Base-by-base conservation (phyloP, 169 alveolate genomes). In the Eimeria brunetti region DNA sequence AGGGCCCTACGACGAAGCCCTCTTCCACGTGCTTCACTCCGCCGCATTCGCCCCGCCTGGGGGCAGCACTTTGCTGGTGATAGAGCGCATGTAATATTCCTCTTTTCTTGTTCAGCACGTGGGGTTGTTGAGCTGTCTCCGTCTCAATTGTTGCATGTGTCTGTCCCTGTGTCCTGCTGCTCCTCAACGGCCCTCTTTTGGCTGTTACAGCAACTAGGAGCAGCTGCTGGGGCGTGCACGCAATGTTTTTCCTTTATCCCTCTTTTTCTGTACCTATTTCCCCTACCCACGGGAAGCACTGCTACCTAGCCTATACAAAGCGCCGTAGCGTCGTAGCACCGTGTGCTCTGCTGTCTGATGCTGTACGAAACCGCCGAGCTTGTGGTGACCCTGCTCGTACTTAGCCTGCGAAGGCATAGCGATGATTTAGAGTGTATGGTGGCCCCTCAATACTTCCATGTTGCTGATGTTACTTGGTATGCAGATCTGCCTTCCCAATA, bases 21-120 rank as follows among this genome's bases (percentile, higher is more conserved):
- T 83, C 7, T 76, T 83, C 51, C 90, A 83, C 36, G 90, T 83
- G 75, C 90, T 83, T 22, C 90, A 83, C 90, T 56, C 90, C 51
- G 90, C 90, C 36, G 76, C 90, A 56, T 83, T 16, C 90, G 90
- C 90, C 44, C 51, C 56, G 76, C 90, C 90, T 36, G 75, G 33
- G 56, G 90, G 90, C 46, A 76, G 90, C 76, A 83, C 75, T 27
- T 58, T 83, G 90, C 76, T 83, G 76, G 56, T 83, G 56, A n/a
- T 83, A 51, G 90, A 83, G 90, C 90, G 76, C 69, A 83, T 44
- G 90, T 83, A 60, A 83, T 75, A 62, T 30, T 30, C 44, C 44
- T 49, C 30, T 6, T 24, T 76, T 27, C 56, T 49, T 38, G 53
- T 38, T 73, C 53, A 38, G 44, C 4, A 56, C 30, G 18, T 16